Evolutionary conservation across 192 early-diverging fungal genomes (phyloP).

Genomic region (Kappamyces sp.): DNA sequence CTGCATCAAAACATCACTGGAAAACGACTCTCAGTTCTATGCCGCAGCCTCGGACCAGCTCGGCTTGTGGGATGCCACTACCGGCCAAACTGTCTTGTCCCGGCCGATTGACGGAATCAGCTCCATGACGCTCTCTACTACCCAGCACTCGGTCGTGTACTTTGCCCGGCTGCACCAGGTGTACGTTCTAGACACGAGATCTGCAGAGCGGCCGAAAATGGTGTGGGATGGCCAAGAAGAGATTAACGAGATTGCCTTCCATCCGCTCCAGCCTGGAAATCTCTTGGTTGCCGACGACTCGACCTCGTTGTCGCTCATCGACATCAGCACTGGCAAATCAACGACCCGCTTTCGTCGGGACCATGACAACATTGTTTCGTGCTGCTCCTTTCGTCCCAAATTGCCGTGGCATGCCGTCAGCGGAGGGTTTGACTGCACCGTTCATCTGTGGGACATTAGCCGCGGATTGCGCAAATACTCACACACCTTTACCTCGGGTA

Average conservation of each 20-base stretch:
- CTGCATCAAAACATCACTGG: too few relatives aligned
- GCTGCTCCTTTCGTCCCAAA: constrained; percentile 8
- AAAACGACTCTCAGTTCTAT: too few relatives aligned
- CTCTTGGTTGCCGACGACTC: constrained; percentile 2
- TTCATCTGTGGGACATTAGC: constrained; percentile 9
- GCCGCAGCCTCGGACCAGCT: too few relatives aligned
- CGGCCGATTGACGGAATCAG: too few relatives aligned
- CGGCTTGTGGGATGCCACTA: too few relatives aligned
- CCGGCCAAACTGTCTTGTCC: too few relatives aligned
- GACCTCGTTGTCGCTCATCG: neutral
- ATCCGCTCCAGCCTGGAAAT: neutral
- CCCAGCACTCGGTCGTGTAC: too few relatives aligned
- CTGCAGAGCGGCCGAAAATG: too few relatives aligned
- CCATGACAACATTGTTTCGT: constrained; percentile 12
- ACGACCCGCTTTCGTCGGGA: neutral
- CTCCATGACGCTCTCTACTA: too few relatives aligned
- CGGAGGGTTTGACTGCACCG: constrained; percentile 12
- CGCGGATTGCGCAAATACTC: neutral
- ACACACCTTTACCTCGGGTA: neutral
- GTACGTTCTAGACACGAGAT: too few relatives aligned
- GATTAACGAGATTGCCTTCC: constrained; percentile 5
- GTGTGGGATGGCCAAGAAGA: neutral
- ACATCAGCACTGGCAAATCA: constrained; percentile 3
- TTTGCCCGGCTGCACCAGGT: too few relatives aligned
- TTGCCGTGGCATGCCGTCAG: constrained; percentile 3